Evolutionary conservation across 2,329 filamentous ascomycete genomes (phyloP).

Genomic region (Macroventuria anomochaeta): DNA sequence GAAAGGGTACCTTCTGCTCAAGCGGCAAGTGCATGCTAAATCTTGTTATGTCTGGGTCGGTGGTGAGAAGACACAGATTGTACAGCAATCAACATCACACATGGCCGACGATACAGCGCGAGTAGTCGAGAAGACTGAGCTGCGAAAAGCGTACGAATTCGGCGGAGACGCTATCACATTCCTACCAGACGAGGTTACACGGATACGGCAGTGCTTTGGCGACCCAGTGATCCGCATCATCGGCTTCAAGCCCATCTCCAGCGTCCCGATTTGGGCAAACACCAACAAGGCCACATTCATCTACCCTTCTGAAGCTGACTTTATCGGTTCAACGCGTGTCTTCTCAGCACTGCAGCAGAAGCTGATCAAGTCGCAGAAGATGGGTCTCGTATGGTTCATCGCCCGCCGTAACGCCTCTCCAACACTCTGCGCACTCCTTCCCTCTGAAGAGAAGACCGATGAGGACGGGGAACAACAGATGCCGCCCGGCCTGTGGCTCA

Average conservation of each 20-base stretch:
- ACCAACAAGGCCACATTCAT: constrained; percentile 88
- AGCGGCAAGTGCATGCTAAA: constrained; percentile 79
- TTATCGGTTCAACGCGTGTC: constrained; percentile 87
- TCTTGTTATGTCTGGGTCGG: constrained; percentile 88
- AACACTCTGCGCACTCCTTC: constrained; percentile 79
- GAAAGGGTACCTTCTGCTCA: constrained; percentile 89
- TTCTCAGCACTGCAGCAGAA: constrained; percentile 93
- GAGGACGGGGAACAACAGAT: constrained; percentile 71
- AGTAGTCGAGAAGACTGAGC: constrained; percentile 78
- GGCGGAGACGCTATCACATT: constrained; percentile 90
- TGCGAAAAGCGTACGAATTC: constrained; percentile 94
- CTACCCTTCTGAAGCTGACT: constrained; percentile 90
- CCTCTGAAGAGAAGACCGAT: constrained; percentile 71
- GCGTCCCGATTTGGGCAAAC: constrained; percentile 82
- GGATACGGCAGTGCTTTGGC: constrained; percentile 76
- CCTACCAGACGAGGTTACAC: constrained; percentile 79
- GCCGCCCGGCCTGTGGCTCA: constrained; percentile 86
- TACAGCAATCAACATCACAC: constrained; percentile 72
- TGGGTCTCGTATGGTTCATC: constrained; percentile 90
- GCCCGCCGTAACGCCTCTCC: constrained; percentile 81
- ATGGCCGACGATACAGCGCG: constrained; percentile 79
- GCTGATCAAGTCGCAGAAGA: constrained; percentile 76
- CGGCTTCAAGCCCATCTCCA: constrained; percentile 84
- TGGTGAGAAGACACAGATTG: constrained; percentile 85
- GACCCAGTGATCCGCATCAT: constrained; percentile 84